Evolutionary conservation across 176 grass and related monocot genomes (phyloP).

Genomic region (Neostapfia colusana): DNA sequence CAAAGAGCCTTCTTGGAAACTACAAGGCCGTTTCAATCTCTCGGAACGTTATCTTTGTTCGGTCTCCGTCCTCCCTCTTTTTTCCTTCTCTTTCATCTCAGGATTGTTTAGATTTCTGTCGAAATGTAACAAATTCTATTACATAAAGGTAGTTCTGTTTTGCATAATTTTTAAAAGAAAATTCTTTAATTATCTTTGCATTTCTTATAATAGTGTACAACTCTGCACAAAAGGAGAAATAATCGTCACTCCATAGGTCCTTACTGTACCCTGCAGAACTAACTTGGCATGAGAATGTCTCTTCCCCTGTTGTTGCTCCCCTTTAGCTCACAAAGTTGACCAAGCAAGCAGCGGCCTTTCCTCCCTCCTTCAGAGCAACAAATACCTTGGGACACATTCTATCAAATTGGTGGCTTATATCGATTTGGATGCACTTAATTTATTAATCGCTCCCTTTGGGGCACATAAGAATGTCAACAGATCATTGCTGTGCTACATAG

Average conservation of each 20-base stretch:
- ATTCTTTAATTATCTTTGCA: background rate
- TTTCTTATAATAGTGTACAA: background rate
- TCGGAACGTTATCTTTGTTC: background rate
- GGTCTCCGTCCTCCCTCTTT: background rate
- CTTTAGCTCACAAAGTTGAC: constrained; percentile 9
- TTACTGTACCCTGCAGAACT: background rate
- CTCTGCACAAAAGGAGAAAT: background rate
- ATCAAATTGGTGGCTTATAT: constrained; percentile 1
- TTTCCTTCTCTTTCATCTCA: background rate
- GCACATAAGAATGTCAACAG: background rate
- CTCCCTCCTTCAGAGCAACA: background rate
- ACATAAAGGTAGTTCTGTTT: background rate
- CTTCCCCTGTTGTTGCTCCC: constrained; percentile 10
- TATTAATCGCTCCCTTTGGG: constrained; percentile 3
- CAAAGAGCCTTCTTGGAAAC: background rate
- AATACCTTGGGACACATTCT: background rate
- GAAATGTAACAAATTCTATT: background rate
- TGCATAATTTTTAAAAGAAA: background rate
- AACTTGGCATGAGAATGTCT: background rate
- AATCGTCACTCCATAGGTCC: background rate
- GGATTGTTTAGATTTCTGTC: background rate
- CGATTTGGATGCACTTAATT: background rate
- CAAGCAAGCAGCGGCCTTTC: background rate
- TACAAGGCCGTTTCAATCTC: background rate
- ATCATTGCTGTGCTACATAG: background rate